Percentiles rank a stretch among this genome's conserved stretches.
phyloP scores from a whole-genome alignment of 2,329 filamentous ascomycete species.

The Penicillium sp. region DNA sequence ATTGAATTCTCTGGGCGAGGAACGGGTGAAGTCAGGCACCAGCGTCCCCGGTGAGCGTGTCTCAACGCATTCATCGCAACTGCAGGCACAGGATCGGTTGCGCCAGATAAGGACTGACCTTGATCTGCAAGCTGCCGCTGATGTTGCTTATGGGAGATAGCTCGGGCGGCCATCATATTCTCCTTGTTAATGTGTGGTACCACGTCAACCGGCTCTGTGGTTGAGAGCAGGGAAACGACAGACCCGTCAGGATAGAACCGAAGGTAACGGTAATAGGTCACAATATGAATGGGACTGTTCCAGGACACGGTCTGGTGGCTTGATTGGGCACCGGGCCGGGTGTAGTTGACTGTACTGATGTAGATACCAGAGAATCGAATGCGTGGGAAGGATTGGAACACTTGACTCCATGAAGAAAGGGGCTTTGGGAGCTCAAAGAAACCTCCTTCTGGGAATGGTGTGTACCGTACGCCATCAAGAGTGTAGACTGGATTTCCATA shows the following conservation, averaged over 20 bases:
- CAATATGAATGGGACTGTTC: constrained; percentile 83
- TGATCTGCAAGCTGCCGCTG: constrained; percentile 44
- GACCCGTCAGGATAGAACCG: constrained; percentile 92
- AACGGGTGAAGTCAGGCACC: constrained; percentile 60
- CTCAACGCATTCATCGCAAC: constrained; percentile 62
- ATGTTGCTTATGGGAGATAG: constrained; percentile 33
- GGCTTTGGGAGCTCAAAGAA: constrained; percentile 36
- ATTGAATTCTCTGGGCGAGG: constrained; percentile 20
- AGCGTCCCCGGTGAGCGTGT: constrained; percentile 65
- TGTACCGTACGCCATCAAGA: constrained; percentile 31
- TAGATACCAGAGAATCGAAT: constrained; percentile 95
- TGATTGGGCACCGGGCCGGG: constrained; percentile 74
- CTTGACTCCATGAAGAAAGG: constrained; percentile 58
- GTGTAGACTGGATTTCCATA: constrained; percentile 46
- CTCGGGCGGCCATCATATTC: constrained; percentile 52
- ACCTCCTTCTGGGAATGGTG: constrained; percentile 32
- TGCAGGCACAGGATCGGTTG: constrained; percentile 36
- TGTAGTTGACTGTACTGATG: constrained; percentile 95
- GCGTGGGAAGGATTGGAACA: constrained; percentile 81
- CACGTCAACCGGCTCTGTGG: constrained; percentile 78
- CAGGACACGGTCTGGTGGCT: constrained; percentile 69
- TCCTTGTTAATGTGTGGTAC: constrained; percentile 79
- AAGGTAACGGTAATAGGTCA: constrained; percentile 97
- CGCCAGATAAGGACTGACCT: constrained; percentile 32
- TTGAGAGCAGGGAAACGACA: constrained; percentile 76